Conservation (phyloP, 352 stramenopile species). For the Heterotrichella gracilis region DNA sequence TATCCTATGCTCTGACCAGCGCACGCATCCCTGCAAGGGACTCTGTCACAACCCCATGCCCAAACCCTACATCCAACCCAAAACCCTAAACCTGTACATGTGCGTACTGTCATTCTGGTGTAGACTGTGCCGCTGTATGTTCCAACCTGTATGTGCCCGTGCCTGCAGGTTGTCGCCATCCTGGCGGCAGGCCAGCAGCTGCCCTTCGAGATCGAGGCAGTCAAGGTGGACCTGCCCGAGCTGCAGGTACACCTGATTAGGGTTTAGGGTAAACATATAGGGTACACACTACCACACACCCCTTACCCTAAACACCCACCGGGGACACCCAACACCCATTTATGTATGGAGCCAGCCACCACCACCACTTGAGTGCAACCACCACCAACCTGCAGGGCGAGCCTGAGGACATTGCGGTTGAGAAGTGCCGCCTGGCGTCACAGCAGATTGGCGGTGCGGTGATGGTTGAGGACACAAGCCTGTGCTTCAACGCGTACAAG, state of each 20-base stretch:
- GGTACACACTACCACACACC: no score
- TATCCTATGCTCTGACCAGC: no score
- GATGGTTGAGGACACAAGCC: constrained; percentile 65
- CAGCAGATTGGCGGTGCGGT: constrained; percentile 26
- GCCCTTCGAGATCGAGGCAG: constrained; percentile 47
- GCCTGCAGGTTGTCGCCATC: constrained; percentile 11
- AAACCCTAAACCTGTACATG: neutral
- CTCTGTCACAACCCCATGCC: neutral
- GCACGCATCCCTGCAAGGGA: no score
- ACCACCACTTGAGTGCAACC: no score
- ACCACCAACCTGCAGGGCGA: constrained; percentile 87
- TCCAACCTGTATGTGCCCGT: neutral
- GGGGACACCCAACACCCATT: no score
- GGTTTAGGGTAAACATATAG: no score
- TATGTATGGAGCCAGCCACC: no score
- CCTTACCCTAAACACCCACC: no score
- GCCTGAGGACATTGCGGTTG: constrained; percentile 51
- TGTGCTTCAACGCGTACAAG: constrained; percentile 73
- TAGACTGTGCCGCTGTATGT: neutral
- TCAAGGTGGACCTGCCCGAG: constrained; percentile 73
- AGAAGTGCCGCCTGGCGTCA: constrained; percentile 62
- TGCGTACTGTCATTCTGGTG: neutral
- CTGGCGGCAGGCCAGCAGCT: constrained; percentile 10
- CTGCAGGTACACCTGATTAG: no score
- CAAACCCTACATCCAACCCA: neutral